Evolutionary conservation across 2,329 filamentous ascomycete genomes (phyloP), one percentile per base, ranked within the genome.

Genomic region (Lachnellula occidentalis): DNA sequence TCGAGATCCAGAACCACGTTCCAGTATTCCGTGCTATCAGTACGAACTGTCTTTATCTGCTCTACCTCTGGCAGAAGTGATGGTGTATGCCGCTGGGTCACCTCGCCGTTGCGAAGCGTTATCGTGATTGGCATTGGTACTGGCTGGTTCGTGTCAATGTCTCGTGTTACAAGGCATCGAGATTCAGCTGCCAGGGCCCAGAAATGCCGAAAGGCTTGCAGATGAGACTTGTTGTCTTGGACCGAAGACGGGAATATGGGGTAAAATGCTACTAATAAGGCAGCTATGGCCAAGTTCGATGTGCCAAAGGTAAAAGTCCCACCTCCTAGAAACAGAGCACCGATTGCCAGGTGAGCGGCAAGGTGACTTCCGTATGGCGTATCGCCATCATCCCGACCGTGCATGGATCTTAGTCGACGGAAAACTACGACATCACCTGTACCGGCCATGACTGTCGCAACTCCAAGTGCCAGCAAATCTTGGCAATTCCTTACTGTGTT

Each of bases 201-300:
- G 67, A 99, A 88, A 71, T 99, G 92, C 5, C 95, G 85, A 74
- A 99, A 94, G 3, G 95, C 94, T 74, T 99, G 94, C 5, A 99
- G 78, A 66, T 99, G 94, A 11, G 90, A 91, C 61, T 89, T 87
- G 67, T 97, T 97, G 73, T 99, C 94, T 65, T 95, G 87, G 2
- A 97, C 89, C 31, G 83, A 87, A 9, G 83, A 87, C 0, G 94
- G 94, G 69, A 95, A 96, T 19, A 96, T 79, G 0, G 94, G 94
- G 67, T 99, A 99, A 70, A 99, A 95, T 1, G 94, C 87, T 43
- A 94, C 86, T 7, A 99, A 81, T 6, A 99, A 77, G 12, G 90
- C 83, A 1, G 90, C 92, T 48, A 95, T 85, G 9, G 92, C 92
- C 51, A 95, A 76, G 67, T 96, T 87, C 37, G 87, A 92, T 4